Conservation (phyloP, 306 rosid species). For the Cicer chorassanicum region DNA sequence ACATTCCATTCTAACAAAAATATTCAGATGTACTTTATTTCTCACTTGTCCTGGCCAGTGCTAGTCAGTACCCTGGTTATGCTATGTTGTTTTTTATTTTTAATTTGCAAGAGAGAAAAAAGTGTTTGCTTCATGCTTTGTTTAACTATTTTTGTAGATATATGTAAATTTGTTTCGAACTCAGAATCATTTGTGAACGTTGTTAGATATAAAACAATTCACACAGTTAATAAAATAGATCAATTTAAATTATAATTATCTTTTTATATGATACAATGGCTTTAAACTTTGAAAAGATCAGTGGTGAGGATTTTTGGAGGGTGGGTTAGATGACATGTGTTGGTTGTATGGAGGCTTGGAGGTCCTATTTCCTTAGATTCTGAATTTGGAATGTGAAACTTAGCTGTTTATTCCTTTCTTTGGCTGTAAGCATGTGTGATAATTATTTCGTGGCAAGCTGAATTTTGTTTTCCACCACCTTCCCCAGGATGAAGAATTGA, state of each 20-base stretch:
- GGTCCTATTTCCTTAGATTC: constrained; percentile 28
- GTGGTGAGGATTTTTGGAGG: not conserved
- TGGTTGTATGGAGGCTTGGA: constrained; percentile 31
- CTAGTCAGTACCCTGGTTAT: not conserved
- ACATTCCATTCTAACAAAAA: not conserved
- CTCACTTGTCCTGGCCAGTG: constrained; percentile 4
- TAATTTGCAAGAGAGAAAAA: not conserved
- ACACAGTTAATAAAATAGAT: constrained; percentile 35
- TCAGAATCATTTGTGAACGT: constrained; percentile 19
- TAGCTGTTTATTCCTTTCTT: constrained; percentile 40
- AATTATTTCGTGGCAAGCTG: constrained; percentile 35
- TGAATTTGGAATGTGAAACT: constrained; percentile 37
- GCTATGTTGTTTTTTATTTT: constrained; percentile 15
- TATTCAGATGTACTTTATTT: constrained; percentile 6
- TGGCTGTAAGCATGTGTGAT: constrained; percentile 29
- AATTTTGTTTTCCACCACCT: constrained; percentile 38
- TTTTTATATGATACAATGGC: not conserved
- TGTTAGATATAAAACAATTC: constrained; percentile 15
- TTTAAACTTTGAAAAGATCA: not conserved
- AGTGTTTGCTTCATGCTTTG: constrained; percentile 32
- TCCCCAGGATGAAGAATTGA: constrained; percentile 96
- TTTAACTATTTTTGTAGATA: constrained; percentile 24
- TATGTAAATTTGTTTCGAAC: constrained; percentile 28
- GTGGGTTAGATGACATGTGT: not conserved
- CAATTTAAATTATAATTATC: constrained; percentile 10